Conservation (phyloP, 495 filamentous ascomycete genomes). For the Glutinoglossum americanum region DNA sequence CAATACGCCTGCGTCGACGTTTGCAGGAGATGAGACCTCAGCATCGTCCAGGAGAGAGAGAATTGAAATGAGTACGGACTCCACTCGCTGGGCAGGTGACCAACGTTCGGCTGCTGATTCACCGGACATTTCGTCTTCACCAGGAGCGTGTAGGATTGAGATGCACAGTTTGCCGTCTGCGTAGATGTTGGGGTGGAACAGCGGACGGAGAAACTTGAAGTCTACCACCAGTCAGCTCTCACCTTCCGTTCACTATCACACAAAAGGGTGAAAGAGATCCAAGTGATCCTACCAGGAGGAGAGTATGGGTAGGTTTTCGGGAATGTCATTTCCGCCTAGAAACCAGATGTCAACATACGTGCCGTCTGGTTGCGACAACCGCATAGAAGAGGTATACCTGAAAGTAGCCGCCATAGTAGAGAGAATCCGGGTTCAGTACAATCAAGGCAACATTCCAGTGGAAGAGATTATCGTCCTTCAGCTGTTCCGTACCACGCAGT, state of each 20-base stretch:
- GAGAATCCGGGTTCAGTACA: slow-evolving; percentile 74
- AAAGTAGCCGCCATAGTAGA: slow-evolving; percentile 87
- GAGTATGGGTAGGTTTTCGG: slow-evolving; percentile 73
- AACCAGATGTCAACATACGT: neutral
- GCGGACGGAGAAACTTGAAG: slow-evolving; percentile 64
- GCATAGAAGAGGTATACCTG: slow-evolving; percentile 18
- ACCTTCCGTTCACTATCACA: neutral
- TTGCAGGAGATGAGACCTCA: slow-evolving; percentile 79
- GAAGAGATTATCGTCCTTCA: slow-evolving; percentile 55
- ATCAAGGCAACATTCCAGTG: slow-evolving; percentile 76
- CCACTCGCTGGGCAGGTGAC: slow-evolving; percentile 79
- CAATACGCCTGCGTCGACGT: slow-evolving; percentile 81
- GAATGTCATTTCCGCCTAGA: slow-evolving; percentile 58
- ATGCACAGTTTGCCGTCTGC: slow-evolving; percentile 80
- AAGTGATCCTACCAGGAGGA: slow-evolving; percentile 37
- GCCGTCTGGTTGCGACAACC: neutral
- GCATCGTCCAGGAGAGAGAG: slow-evolving; percentile 87
- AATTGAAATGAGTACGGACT: slow-evolving; percentile 82
- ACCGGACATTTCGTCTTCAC: slow-evolving; percentile 79
- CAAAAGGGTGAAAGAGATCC: neutral
- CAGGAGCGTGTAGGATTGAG: slow-evolving; percentile 82
- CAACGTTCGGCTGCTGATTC: slow-evolving; percentile 78
- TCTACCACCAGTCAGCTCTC: slow-evolving; percentile 19
- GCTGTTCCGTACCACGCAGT: slow-evolving; percentile 19
- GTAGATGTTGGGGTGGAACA: slow-evolving; percentile 91